Base-by-base conservation (phyloP, 192 early-diverging fungal species). In the Coemansia sp. region DNA sequence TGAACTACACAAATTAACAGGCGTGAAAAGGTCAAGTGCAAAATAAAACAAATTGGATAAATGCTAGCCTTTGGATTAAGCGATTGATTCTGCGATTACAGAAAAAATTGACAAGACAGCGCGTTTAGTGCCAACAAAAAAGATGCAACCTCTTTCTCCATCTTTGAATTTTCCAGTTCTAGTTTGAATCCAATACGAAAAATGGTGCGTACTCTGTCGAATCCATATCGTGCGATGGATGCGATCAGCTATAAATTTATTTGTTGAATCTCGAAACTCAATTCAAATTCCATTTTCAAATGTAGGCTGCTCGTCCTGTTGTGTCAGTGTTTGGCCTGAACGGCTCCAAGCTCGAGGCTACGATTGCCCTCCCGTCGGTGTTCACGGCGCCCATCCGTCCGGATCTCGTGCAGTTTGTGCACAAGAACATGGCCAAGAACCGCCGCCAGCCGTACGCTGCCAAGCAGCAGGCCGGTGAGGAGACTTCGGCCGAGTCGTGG, bases 351-450 rank as follows among this genome's bases (percentile, higher is more conserved):
- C 84, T 85, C 69, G 84, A 82, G 60, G 86, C 82, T 69, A 94
- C 92, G 67, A 82, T 90, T 59, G 77, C 88, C 57, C 87, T 96
- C 51, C 95, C 95, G 47, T 86, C 89, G 50, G 94, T 97, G 62
- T 97, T 98, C 89, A 92, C 85, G 70, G 92, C 97, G 59, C 95
- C 97, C 60, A 97, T 98, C 85, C 89, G 94, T 81, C 90, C 94
- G 63, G 95, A 97, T 72, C 88, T 98, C 72, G 92, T 99, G 72
- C 85, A 89, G 82, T 90, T 92, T 70, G 94, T 96, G 58, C 92
- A 97, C 90, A 98, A 90, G 79, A 94, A 94, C 87, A 91, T 98
- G 86, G 89, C 90, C 86, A 98, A 97, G 93, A 97, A 97, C 90
- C 93, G 89, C 83, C 90, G 94, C 79, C 95, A 98, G 86, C 86